Conservation (phyloP, 2,329 filamentous ascomycete species). For the Pseudocercospora musae region DNA sequence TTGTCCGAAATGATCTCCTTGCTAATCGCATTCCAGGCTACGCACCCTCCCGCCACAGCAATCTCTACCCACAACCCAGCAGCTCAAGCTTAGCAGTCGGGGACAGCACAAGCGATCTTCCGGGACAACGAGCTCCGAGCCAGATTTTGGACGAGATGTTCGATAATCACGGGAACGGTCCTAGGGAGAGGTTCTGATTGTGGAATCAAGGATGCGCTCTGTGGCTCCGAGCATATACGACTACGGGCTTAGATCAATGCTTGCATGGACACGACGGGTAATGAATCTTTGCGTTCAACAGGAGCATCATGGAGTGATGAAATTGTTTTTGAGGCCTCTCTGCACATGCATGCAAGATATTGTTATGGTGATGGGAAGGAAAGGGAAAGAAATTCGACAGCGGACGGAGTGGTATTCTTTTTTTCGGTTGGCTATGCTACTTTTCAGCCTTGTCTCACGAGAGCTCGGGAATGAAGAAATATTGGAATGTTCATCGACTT, state of each 20-base stretch:
- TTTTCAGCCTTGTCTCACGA: neutral
- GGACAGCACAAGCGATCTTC: constrained; percentile 52
- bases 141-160: constrained; percentile 88
- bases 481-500: neutral
- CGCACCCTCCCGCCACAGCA: constrained; percentile 12
- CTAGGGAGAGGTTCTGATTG: constrained; percentile 19
- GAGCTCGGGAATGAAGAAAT: neutral
- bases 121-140: constrained; percentile 74
- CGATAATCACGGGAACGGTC: constrained; percentile 60
- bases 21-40: neutral
- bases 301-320: neutral
- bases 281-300: neutral
- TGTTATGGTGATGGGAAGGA: neutral
- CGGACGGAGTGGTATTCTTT: neutral
- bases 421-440: neutral
- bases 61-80: constrained; percentile 34
- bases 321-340: neutral
- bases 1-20: neutral
- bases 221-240: neutral
- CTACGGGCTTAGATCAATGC: neutral
- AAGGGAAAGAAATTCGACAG: neutral
- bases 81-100: constrained; percentile 36
- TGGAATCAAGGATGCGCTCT: neutral
- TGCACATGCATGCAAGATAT: neutral
- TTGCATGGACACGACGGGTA: neutral